Base-by-base conservation (phyloP, 2,329 filamentous ascomycete genomes). In the Fusarium sp. region DNA sequence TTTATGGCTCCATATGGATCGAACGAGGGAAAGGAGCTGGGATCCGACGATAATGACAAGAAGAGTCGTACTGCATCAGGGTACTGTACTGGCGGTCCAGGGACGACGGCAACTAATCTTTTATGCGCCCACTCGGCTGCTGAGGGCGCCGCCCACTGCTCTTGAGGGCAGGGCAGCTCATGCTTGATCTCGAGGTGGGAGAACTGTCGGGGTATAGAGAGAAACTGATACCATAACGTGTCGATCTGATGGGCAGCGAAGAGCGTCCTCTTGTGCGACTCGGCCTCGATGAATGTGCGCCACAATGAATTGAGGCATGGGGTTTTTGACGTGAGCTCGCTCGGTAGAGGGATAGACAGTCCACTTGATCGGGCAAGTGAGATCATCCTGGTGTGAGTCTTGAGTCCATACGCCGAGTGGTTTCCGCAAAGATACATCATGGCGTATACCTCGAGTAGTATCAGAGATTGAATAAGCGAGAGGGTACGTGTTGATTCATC, bases 141-240 rank as follows among this genome's bases (percentile, higher is more conserved):
- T 4, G 83, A 82, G 4, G 79, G 64, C 5, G 84, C 83, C 6
- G 60, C 68, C 84, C 84, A 86, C 60, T 79, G 78, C 20, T 79
- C 78, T 51, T 79, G 78, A 1, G 82, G 80, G 54, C 82, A 84
- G 3, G 84, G 84, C 8, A 86, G 75, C 22, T 84, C 81, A 59
- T 85, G 82, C 67, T 85, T 85, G 69, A 86, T 82, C 75, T 86
- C 84, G 7, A 85, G 76, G 48, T 85, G 79, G 2, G 82, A 83
- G 20, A 83, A 71, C 13, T 74, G 77, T 10, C 82, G 78, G 11
- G 82, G 82, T 22, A 83, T 77, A 4, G 81, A 83, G 17, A 85
- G 75, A 56, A 85, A 79, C 56, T 85, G 83, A 65, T 85, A 85
- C 82, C 83, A 85, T 6, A 85, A 70, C 1, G 83, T 79, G 62